Evolutionary conservation across 2,329 filamentous ascomycete genomes (phyloP), one percentile per base, ranked within the genome.

Genomic region (Exophiala calicioides): DNA sequence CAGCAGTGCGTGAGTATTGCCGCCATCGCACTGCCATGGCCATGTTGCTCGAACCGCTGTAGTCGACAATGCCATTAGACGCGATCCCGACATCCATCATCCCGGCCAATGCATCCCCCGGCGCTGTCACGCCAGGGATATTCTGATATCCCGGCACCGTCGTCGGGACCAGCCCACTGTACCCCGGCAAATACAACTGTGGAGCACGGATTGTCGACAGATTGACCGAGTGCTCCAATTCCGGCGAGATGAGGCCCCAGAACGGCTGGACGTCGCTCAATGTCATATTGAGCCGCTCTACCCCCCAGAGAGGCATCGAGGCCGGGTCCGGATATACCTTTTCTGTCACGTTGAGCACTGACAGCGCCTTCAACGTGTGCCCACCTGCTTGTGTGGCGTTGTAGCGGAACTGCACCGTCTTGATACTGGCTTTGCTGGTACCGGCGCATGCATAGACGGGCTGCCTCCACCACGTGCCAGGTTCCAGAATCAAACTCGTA

Each of bases 381-480:
- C 69, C 72, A 2, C 67, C 31, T 16, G 12, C 8, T 20, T 30
- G n/a, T 3, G 54, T 55, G 10, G 33, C 68, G 50, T 76, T 76
- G 52, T 62, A 66, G 2, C 58, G 51, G 50, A 78, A 75, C 0
- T 59, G 58, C 5, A 74, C 70, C 0, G 67, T 70, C 52, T 76
- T 76, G 45, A 78, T 64, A 1, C 63, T 67, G 2, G 73, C 73
- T 37, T 68, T 68, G 3, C 68, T 52, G 0, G 69, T 58, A 0
- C 65, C 67, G 1, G 72, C 71, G 50, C 74, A 78, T 0, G 64
- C 61, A 47, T 75, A 74, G 0, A 77, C 45, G 0, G 70, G 66
- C 3, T 66, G 57, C 1, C 66, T 65, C 72, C 73, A 78, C 26
- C 60, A 51, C 10, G 68, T 69, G 4, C 65, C 65, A 5, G 65